Evolutionary conservation across 2,329 filamentous ascomycete species (phyloP), one percentile per base, ranked within the genome.

Genomic region (Myriosclerotinia scirpicola): DNA sequence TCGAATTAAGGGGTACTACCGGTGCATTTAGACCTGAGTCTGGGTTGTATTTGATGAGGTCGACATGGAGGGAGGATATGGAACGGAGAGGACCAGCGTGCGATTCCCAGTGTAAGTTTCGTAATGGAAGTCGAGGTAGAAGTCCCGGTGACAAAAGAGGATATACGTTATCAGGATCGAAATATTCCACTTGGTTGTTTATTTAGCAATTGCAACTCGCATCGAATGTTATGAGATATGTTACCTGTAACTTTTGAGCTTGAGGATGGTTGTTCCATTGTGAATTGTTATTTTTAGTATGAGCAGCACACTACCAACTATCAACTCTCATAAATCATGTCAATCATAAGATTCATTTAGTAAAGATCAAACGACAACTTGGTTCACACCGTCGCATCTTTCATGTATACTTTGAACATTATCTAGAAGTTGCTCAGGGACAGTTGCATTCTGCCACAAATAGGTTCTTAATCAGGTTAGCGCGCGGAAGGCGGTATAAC

Each of bases 51-150:
- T 78, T 85, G 81, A 93, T 82, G 67, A 98, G 87, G 69, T 97
- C 93, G 74, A 98, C 87, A 75, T 97, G 92, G 52, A 99, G 86
- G 15, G 92, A 93, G 75, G 93, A 90, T 77, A 99, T 99, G 17
- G 95, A 97, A 71, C 95, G 90, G 46, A 98, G 81, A 2, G 95
- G 95, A 0, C 95, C 90, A 38, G 90, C 90, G 69, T 96, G 92
- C 17, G 95, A 97, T 78, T 98, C 96, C 95, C 95, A 99, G 76
- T 98, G 92, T 55, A 99, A 87, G 75, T 98, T 96, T 70, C 89
- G 90, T 48, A 99, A 83, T 44, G 95, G 95, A 0, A 98, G 84
- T 65, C 91, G 90, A 53, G 90, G 83, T 52, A 90, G 83, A 67
- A 99, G 83, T 67, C 93, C 88, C 3, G 91, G 87, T 14, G 90